Conservation (phyloP, 2,329 filamentous ascomycete genomes). For the Hypoxylon sp. region DNA sequence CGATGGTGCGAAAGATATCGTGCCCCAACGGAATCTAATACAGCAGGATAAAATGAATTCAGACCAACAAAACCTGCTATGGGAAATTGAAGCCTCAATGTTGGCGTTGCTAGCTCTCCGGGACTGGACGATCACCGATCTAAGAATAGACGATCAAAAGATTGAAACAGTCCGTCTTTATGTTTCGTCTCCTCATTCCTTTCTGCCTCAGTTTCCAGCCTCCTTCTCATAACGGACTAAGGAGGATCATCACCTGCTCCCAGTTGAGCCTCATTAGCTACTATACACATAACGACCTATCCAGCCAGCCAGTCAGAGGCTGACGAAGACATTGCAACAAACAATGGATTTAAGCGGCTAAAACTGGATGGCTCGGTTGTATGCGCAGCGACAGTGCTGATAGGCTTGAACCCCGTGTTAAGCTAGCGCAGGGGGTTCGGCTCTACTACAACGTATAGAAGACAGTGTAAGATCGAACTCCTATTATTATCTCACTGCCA, state of each 20-base stretch:
- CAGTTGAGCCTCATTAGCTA: constrained; percentile 29
- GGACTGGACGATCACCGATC: constrained; percentile 12
- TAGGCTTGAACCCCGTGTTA: constrained; percentile 22
- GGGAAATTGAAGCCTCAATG: constrained; percentile 8
- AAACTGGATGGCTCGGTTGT: constrained; percentile 28
- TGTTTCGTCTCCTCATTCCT: constrained; percentile 11
- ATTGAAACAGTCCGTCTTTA: constrained; percentile 25
- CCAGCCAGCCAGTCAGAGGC: constrained; percentile 15
- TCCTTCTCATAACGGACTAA: constrained; percentile 23
- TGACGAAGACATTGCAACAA: constrained; percentile 15
- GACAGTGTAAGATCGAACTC: constrained; percentile 13
- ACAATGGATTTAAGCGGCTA: constrained; percentile 18
- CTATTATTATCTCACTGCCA: constrained; percentile 31
- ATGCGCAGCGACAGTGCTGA: constrained; percentile 21
- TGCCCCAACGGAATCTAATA: constrained; percentile 18
- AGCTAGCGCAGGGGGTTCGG: constrained; percentile 33
- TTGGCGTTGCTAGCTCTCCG: constrained; percentile 10
- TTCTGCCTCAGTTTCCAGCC: constrained; percentile 2
- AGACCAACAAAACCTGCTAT: constrained; percentile 9
- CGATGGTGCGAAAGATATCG: constrained; percentile 46
- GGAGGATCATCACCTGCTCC: constrained; percentile 18
- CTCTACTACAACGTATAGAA: constrained; percentile 16
- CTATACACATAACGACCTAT: too few species aligned
- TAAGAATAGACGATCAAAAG: constrained; percentile 29
- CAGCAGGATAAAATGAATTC: constrained; percentile 14